Evolutionary conservation across 192 early-diverging fungal species (phyloP), one percentile per base, ranked within the genome.

Genomic region (Backusella morwellensis): DNA sequence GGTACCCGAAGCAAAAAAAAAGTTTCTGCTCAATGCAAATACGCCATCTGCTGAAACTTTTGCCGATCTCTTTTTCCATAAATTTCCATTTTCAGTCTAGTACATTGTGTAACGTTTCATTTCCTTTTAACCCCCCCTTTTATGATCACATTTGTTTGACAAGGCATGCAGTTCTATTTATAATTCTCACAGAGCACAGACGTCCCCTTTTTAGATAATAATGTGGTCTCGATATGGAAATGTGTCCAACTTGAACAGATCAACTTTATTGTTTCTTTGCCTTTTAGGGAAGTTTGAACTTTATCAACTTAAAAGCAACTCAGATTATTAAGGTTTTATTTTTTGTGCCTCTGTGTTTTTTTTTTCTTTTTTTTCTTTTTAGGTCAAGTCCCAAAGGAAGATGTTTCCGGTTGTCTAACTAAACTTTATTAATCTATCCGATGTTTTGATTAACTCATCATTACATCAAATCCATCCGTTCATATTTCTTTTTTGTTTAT

Each of bases 1-100:
- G 59, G 76, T 93, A 67, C 80, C 82, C 4, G 73, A 77, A 38
- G 63, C 69, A 68, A 52, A 38, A 26, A 32, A 26, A 29, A 35
- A 35, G 7, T 36, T 72, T 32, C 69, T 72, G 23, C 72, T 77
- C 40, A 52, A 77, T 77, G 76, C 68, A 70, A 8, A 63, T 63
- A 63, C 56, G 56, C 56, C 56, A 63, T 63, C 56, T 63, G 56
- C 56, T 63, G 56, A 63, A 63, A 63, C 56, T 63, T 63, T 63
- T 63, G 56, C 56, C 56, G 56, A 63, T 63, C 56, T 63, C 56
- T 63, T 63, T 63, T 63, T 63, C 56, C 26, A 63, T 63, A 63
- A 63, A 63, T 63, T 63, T 26, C 56, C 29, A 26, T 63, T 63
- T 63, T 29, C 26, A 63, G 21, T 26, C 56, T 29, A 63, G 56